Evolutionary conservation across 768 basidiomycete genomes (phyloP).

Genomic region (Mycena rosella): DNA sequence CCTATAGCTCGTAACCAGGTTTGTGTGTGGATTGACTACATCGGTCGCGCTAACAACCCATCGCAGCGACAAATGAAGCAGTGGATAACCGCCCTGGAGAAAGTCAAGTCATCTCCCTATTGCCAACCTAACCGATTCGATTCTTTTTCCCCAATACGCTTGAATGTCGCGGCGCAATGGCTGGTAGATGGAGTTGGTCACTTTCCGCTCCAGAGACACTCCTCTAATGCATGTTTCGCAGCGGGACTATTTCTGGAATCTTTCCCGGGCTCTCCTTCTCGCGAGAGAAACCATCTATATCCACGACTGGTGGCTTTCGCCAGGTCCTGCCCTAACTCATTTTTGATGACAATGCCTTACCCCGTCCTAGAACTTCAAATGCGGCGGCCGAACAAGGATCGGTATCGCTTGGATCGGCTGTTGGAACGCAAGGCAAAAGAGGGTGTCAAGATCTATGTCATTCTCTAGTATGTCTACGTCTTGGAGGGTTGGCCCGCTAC

Average conservation of each 20-base stretch:
- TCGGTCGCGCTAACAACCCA: constrained; percentile 15
- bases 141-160: constrained; percentile 92
- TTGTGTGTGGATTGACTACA: constrained; percentile 27
- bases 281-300: constrained; percentile 93
- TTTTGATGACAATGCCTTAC: neutral
- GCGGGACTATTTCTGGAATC: constrained; percentile 99
- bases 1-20: constrained; percentile 95
- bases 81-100: constrained; percentile 93
- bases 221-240: constrained; percentile 46
- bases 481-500: constrained; percentile 7
- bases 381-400: constrained; percentile 85
- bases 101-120: constrained; percentile 84
- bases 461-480: constrained; percentile 79
- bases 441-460: constrained; percentile 96
- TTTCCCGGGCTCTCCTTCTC: constrained; percentile 90
- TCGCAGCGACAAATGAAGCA: constrained; percentile 93
- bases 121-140: constrained; percentile 88
- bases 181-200: constrained; percentile 92
- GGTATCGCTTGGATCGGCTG: constrained; percentile 88
- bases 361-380: constrained; percentile 78
- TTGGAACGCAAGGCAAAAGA: constrained; percentile 93
- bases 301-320: constrained; percentile 99
- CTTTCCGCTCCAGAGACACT: constrained; percentile 4
- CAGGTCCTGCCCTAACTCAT: constrained; percentile 59
- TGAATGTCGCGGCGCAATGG: constrained; percentile 97